A percentile compares a stretch with the other conserved stretches of the same genome.
Conservation (phyloP, 768 basidiomycete species). For the Sporobolomyces phaffii region DNA sequence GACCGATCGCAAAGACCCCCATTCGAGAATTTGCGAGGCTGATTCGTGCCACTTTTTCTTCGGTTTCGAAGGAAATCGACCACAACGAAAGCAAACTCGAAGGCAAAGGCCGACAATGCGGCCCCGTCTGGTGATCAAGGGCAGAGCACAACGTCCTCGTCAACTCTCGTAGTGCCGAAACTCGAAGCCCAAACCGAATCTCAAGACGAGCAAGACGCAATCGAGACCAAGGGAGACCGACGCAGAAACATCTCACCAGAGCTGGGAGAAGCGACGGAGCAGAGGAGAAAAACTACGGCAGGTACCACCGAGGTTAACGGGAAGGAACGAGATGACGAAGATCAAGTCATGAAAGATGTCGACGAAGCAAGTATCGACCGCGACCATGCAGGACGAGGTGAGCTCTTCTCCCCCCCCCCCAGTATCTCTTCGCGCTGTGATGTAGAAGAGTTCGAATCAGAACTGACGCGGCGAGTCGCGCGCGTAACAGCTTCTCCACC, state of each 20-base stretch:
- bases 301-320: neutral
- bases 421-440: neutral
- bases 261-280: neutral
- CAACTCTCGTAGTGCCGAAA: neutral
- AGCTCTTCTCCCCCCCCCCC: too few relatives aligned
- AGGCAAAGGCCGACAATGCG: neutral
- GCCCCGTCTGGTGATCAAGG: neutral
- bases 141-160: neutral
- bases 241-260: neutral
- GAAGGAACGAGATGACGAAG: neutral
- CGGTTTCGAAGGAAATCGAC: neutral
- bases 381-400: neutral
- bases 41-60: neutral
- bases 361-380: neutral
- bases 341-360: conserved; percentile 2
- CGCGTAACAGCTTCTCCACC: too few relatives aligned
- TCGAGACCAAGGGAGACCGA: neutral
- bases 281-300: neutral
- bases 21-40: neutral
- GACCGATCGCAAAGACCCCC: too few relatives aligned
- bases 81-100: neutral
- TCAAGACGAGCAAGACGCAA: neutral
- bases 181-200: neutral
- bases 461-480: too few relatives aligned
- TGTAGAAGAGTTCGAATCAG: too few relatives aligned